Percentiles rank a stretch among this genome's conserved stretches.
These are phyloP conservation scores for Metschnikowia cubensis DNA, from an alignment of 805 yeast genomes.

Conservation along the genomic window DNA sequence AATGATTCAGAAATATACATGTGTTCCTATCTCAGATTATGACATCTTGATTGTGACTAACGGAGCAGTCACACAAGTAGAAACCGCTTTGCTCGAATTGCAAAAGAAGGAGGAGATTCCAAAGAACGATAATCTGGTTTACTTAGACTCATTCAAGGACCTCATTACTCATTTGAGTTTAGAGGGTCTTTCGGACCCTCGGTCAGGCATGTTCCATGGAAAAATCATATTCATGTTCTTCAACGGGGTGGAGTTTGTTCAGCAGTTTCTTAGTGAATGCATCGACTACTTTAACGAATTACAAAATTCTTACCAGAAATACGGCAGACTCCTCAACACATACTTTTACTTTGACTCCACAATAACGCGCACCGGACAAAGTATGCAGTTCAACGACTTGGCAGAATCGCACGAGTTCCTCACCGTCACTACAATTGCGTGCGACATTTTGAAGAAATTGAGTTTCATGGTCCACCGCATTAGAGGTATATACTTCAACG, in stretches of 20 bases:
- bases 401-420: slow-evolving; percentile 21
- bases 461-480: slow-evolving; percentile 31
- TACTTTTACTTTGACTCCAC: slow-evolving; percentile 34
- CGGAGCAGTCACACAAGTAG: slow-evolving; percentile 31
- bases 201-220: slow-evolving; percentile 20
- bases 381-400: slow-evolving; percentile 1
- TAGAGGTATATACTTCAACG: slow-evolving; percentile 32
- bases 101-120: slow-evolving; percentile 22
- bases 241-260: slow-evolving; percentile 31
- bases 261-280: slow-evolving; percentile 26
- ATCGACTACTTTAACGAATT: slow-evolving; percentile 23
- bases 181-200: not conserved
- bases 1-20: slow-evolving; percentile 36
- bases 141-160: slow-evolving; percentile 22
- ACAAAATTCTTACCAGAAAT: slow-evolving; percentile 4
- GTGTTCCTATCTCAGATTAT: slow-evolving; percentile 29
- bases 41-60: slow-evolving; percentile 35
- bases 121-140: slow-evolving; percentile 21
- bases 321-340: slow-evolving; percentile 22
- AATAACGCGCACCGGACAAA: slow-evolving; percentile 11
- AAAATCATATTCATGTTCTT: slow-evolving; percentile 37
- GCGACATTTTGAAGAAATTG: slow-evolving; percentile 33
- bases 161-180: slow-evolving; percentile 18
- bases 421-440: slow-evolving; percentile 27
- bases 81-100: slow-evolving; percentile 22